Conservation (phyloP, 495 filamentous ascomycete species). For the Pyrenula aspistea region DNA sequence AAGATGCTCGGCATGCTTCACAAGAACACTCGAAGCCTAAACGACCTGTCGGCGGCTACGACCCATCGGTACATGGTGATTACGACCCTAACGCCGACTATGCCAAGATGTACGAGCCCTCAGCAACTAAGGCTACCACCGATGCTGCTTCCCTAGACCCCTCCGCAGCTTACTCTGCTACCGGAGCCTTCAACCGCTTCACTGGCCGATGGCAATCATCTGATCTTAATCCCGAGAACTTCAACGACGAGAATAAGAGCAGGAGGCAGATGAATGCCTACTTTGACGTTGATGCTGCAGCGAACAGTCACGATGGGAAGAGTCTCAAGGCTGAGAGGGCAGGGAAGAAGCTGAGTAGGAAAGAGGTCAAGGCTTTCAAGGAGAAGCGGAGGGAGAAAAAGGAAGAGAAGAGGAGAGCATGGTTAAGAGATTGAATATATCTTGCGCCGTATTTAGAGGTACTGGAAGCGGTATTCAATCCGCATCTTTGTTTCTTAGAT, state of each 20-base stretch:
- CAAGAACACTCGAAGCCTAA: conserved; percentile 4
- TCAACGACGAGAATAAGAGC: conserved; percentile 84
- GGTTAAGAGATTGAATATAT: conserved; percentile 62
- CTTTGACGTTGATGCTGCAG: conserved; percentile 96
- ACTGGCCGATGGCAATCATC: conserved; percentile 73
- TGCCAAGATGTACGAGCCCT: conserved; percentile 44
- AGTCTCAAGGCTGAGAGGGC: conserved; percentile 85
- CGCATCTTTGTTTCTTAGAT: no score
- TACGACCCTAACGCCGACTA: conserved; percentile 93
- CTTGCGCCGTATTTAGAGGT: no score
- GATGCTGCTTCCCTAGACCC: conserved; percentile 17
- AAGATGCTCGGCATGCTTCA: conserved; percentile 6
- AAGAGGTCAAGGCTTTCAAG: conserved; percentile 66
- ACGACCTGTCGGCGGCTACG: conserved; percentile 58
- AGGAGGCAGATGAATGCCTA: conserved; percentile 84
- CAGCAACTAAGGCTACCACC: conserved; percentile 15
- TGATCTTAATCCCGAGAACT: conserved; percentile 52
- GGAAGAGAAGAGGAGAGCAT: conserved; percentile 87
- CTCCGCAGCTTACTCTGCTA: conserved; percentile 43
- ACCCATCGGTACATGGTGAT: conserved; percentile 88
- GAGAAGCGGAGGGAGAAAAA: conserved; percentile 75
- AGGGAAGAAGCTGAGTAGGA: conserved; percentile 75
- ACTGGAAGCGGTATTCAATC: no score
- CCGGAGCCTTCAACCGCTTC: conserved; percentile 80
- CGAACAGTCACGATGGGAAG: conserved; percentile 82